Base-by-base conservation (phyloP, 2,329 filamentous ascomycete species). In the Trichoderma sp. region DNA sequence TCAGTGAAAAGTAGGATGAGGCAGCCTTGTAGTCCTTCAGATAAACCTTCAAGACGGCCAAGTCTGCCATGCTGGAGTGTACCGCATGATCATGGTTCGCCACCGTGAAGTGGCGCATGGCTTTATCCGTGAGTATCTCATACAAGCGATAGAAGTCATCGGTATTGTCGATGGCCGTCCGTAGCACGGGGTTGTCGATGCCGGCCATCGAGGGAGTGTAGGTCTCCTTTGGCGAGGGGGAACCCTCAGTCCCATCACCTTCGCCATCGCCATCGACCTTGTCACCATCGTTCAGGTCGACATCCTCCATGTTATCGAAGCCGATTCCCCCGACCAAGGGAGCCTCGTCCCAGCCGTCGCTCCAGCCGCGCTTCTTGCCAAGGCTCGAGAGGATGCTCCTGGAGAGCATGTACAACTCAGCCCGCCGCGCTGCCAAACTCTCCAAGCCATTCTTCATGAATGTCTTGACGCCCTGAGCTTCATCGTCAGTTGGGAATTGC, bases 21-120 rank as follows among this genome's bases (percentile, higher is more conserved):
- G 95, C 93, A 1, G 87, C 84, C 2, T 80, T 81, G 72, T 88
- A 93, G 69, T 98, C 91, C 24, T 85, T 84, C 3, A 91, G 81
- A 66, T 90, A 86, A 70, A 89, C 95, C 72, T 94, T 93, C 58
- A 97, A 80, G 5, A 95, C 85, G 1, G 93, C 95, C 52, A 98
- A 83, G 75, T 99, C 95, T 10, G 92, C 90, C 75, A 93, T 86
- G 67, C 89, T 88, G 21, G 88, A 85, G 70, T 96, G 88, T 0
- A 90, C 88, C 7, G 92, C 91, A 70, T 96, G 90, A 0, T 82
- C 83, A 68, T 94, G 90, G 63, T 88, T 90, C 5, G 93, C 92
- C 5, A 92, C 86, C 15, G 88, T 88, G 74, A 91, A 96, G 73
- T 97, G 91, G 1, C 90, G 90, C 64, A 96, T 85, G 3, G 93